These are phyloP conservation scores for Gossypium arboreum DNA, from an alignment of 345 rosid genomes.

Conservation along the genomic window DNA sequence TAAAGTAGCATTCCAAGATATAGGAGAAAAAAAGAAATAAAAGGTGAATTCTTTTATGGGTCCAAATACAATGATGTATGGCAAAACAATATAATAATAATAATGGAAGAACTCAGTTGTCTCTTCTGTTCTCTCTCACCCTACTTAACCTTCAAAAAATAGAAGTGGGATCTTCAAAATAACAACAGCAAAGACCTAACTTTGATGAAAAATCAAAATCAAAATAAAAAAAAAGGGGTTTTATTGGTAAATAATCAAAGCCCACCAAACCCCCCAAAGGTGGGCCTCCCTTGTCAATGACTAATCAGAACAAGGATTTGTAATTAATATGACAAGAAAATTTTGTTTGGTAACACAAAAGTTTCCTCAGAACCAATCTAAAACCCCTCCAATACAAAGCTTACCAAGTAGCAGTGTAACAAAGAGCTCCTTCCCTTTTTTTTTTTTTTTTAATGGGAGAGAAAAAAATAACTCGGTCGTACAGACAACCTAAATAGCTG, in stretches of 20 bases:
- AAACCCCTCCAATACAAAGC: neutral
- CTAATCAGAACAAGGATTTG: slow-evolving; percentile 13
- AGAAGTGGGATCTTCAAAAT: slow-evolving; percentile 23
- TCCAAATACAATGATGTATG: slow-evolving; percentile 35
- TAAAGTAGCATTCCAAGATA: slow-evolving; percentile 60
- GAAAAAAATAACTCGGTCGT: neutral
- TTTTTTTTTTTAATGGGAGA: neutral
- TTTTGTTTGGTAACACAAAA: neutral
- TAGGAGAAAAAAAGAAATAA: slow-evolving; percentile 18
- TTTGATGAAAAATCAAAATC: neutral
- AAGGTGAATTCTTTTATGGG: slow-evolving; percentile 20
- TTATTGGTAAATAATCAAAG: slow-evolving; percentile 30
- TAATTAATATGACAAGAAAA: neutral
- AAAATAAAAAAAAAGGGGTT: slow-evolving; percentile 4
- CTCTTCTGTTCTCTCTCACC: neutral
- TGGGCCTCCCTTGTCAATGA: slow-evolving; percentile 30
- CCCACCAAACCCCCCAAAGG: slow-evolving; percentile 50
- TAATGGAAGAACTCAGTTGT: slow-evolving; percentile 14
- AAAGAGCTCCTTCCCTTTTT: neutral
- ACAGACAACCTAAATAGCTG: slow-evolving; percentile 26
- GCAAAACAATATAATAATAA: slow-evolving; percentile 16
- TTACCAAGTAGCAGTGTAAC: neutral
- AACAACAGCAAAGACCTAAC: neutral
- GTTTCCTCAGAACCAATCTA: neutral
- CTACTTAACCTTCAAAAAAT: slow-evolving; percentile 1